Conservation (phyloP, 441 rosid species). For the Aleurites moluccanus region DNA sequence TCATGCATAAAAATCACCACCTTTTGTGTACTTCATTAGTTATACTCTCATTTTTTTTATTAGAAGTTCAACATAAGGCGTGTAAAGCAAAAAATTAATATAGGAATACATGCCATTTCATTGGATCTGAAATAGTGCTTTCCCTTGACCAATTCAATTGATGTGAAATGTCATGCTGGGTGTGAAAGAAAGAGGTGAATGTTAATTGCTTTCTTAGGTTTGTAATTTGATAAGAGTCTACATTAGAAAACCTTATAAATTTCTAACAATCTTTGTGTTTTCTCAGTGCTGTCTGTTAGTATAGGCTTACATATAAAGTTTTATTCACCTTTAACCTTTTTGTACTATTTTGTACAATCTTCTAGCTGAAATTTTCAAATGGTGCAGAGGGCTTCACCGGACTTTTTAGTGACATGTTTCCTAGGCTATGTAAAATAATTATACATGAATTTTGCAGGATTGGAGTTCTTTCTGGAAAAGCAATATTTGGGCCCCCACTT, state of each 20-base stretch:
- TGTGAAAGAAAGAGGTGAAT: neutral
- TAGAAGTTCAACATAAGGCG: neutral
- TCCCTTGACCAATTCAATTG: neutral
- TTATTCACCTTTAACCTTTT: neutral
- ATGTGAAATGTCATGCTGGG: neutral
- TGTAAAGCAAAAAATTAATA: neutral
- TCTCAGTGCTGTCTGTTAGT: neutral
- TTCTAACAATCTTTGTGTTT: neutral
- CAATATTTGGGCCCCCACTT: conserved; percentile 83
- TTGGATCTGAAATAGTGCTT: neutral
- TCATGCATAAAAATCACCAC: too few relatives aligned
- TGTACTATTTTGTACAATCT: neutral
- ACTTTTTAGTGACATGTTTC: neutral
- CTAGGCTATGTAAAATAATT: conserved; percentile 13
- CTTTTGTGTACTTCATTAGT: too few relatives aligned
- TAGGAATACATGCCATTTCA: neutral
- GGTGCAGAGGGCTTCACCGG: neutral
- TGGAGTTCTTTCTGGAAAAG: conserved; percentile 88
- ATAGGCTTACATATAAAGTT: neutral
- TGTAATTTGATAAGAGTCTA: neutral
- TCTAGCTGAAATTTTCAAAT: neutral
- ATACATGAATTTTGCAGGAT: conserved; percentile 45
- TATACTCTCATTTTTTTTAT: too few relatives aligned
- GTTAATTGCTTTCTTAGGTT: neutral
- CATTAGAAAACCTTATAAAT: neutral